Percentiles rank a stretch among this genome's conserved stretches.
phyloP scores from a whole-genome alignment of 345 rosid genomes.

The Ricinus communis region DNA sequence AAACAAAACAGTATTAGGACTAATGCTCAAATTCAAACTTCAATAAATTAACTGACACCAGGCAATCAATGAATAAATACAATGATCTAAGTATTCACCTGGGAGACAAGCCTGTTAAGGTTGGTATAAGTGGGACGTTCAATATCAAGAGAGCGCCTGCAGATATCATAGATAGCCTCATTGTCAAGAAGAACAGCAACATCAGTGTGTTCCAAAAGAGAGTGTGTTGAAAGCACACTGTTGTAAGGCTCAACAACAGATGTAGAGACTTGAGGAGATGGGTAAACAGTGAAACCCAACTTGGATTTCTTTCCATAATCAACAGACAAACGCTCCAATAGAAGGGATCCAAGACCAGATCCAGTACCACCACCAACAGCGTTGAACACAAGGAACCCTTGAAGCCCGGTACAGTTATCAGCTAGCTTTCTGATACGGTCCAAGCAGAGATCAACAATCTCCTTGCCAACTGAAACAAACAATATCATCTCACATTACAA shows the following conservation, averaged over 20 bases:
- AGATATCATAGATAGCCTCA: constrained; percentile 33
- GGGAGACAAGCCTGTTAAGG: constrained; percentile 32
- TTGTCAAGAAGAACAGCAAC: constrained; percentile 33
- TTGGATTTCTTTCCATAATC: constrained; percentile 35
- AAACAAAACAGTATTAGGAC: not conserved
- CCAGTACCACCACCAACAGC: constrained; percentile 36
- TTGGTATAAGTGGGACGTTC: constrained; percentile 34
- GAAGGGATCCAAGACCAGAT: constrained; percentile 33
- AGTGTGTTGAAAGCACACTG: constrained; percentile 33
- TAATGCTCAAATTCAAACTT: no score
- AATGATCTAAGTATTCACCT: constrained; percentile 2
- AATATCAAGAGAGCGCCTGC: constrained; percentile 33
- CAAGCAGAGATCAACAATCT: constrained; percentile 32
- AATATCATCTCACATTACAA: no score
- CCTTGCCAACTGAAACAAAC: constrained; percentile 26
- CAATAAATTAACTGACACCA: not conserved
- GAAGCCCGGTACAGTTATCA: constrained; percentile 33
- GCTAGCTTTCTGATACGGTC: constrained; percentile 32
- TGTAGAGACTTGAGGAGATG: constrained; percentile 32
- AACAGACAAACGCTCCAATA: constrained; percentile 31
- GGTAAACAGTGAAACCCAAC: constrained; percentile 33
- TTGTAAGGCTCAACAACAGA: constrained; percentile 36
- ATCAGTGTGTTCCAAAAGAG: constrained; percentile 32
- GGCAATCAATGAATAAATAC: not conserved
- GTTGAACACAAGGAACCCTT: constrained; percentile 33